These are phyloP conservation scores for Crithidia bombi DNA, from an alignment of 208 protist species.

Conservation along the genomic window DNA sequence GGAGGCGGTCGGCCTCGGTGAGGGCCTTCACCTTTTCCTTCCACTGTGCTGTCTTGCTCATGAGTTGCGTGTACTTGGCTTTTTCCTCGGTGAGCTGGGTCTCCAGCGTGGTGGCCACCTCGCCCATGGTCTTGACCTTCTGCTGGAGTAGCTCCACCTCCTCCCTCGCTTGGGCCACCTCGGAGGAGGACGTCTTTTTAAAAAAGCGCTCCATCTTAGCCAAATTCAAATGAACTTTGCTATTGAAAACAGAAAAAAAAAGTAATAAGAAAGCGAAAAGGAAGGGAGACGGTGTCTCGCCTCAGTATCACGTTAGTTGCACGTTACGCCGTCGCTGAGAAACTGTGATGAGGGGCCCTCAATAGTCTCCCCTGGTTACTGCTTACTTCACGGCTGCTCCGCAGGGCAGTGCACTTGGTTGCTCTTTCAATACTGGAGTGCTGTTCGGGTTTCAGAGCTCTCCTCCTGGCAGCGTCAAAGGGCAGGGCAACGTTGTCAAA, in stretches of 20 bases:
- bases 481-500: not conserved
- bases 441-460: not conserved
- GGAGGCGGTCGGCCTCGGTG: slow-evolving; percentile 44
- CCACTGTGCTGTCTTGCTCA: slow-evolving; percentile 63
- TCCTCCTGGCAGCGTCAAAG: not conserved
- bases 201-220: slow-evolving; percentile 58
- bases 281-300: too few relatives aligned
- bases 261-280: not conserved
- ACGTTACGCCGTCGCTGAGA: too few relatives aligned
- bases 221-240: not conserved
- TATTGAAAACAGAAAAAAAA: not conserved
- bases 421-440: not conserved
- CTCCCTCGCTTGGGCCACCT: slow-evolving; percentile 38
- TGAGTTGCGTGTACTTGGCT: slow-evolving; percentile 30
- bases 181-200: slow-evolving; percentile 19
- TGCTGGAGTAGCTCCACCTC: slow-evolving; percentile 63
- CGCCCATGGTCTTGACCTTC: slow-evolving; percentile 66
- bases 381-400: too few relatives aligned
- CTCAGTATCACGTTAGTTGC: too few relatives aligned
- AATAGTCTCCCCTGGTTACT: too few relatives aligned
- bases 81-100: slow-evolving; percentile 61
- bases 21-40: slow-evolving; percentile 64
- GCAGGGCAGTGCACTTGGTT: not conserved
- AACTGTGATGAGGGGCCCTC: too few relatives aligned
- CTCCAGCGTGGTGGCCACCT: slow-evolving; percentile 48